Conservation (phyloP, 179 eudicot genomes). For the Patellifolia procumbens region DNA sequence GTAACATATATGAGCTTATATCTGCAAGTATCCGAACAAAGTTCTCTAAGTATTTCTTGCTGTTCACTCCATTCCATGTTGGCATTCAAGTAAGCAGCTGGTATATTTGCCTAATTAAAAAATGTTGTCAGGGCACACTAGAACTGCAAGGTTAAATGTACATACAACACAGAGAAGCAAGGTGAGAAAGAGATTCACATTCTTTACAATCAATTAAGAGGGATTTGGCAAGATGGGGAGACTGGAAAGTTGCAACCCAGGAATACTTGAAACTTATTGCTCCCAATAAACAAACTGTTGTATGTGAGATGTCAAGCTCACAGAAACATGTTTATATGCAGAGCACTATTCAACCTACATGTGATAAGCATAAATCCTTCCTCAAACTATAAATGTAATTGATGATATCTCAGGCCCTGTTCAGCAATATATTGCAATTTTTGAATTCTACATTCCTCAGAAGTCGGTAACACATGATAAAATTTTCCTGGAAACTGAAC, state of each 20-base stretch:
- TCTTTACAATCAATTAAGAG: neutral
- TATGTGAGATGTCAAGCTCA: slow-evolving; percentile 1
- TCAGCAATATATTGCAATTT: neutral
- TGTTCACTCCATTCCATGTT: slow-evolving; percentile 98
- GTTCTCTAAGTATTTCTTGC: slow-evolving; percentile 84
- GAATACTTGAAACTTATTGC: neutral
- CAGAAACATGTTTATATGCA: neutral
- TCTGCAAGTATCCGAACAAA: slow-evolving; percentile 58
- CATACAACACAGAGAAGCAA: neutral
- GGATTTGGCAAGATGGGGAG: slow-evolving; percentile 2
- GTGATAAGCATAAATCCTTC: neutral
- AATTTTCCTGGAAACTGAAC: neutral
- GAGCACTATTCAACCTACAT: neutral
- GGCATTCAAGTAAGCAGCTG: slow-evolving; percentile 95
- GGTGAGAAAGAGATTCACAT: neutral
- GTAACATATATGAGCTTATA: slow-evolving; percentile 94
- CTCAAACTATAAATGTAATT: neutral
- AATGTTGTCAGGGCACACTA: slow-evolving; percentile 17
- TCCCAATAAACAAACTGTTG: neutral
- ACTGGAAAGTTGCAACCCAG: neutral
- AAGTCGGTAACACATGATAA: neutral
- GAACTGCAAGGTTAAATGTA: neutral
- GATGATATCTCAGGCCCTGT: neutral
- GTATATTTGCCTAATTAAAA: slow-evolving; percentile 74
- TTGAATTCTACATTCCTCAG: neutral